Percentiles rank a stretch among this genome's conserved stretches.
Evolutionary conservation across 441 rosid species (phyloP).

Genomic region (Bruguiera hainesii): DNA sequence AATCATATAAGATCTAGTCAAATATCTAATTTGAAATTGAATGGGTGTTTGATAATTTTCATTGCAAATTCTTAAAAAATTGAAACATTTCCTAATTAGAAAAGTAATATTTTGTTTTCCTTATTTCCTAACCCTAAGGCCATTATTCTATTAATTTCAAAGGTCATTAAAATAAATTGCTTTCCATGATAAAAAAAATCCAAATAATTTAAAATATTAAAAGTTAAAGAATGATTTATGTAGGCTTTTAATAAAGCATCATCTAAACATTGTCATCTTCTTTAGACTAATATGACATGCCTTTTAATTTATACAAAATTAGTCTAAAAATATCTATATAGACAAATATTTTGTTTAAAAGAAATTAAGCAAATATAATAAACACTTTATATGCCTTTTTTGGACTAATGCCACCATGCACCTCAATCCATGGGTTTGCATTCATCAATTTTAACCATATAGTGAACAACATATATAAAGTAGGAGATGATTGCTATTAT

Average conservation of each 20-base stretch:
- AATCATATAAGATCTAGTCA: background rate
- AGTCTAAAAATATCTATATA: background rate
- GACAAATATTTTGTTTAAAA: background rate
- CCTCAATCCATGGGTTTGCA: conserved; percentile 97
- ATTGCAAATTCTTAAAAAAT: too few relatives aligned
- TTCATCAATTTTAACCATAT: background rate
- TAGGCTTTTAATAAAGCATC: background rate
- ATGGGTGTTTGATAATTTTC: too few relatives aligned
- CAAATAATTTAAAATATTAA: background rate
- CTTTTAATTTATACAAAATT: background rate
- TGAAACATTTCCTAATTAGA: too few relatives aligned
- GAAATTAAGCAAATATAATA: conserved; percentile 6
- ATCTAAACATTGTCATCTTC: too few relatives aligned
- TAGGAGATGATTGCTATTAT: too few relatives aligned
- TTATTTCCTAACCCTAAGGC: too few relatives aligned
- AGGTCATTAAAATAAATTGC: too few relatives aligned
- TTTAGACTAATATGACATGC: too few relatives aligned
- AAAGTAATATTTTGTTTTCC: too few relatives aligned
- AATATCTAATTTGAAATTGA: too few relatives aligned
- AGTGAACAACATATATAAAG: background rate
- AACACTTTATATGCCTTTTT: conserved; percentile 53
- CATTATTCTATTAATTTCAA: too few relatives aligned
- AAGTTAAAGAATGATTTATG: background rate
- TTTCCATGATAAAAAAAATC: background rate
- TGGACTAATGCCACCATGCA: conserved; percentile 97